Evolutionary conservation across 345 rosid genomes (phyloP), one percentile per base, ranked within the genome.

Genomic region (Populus euphratica): DNA sequence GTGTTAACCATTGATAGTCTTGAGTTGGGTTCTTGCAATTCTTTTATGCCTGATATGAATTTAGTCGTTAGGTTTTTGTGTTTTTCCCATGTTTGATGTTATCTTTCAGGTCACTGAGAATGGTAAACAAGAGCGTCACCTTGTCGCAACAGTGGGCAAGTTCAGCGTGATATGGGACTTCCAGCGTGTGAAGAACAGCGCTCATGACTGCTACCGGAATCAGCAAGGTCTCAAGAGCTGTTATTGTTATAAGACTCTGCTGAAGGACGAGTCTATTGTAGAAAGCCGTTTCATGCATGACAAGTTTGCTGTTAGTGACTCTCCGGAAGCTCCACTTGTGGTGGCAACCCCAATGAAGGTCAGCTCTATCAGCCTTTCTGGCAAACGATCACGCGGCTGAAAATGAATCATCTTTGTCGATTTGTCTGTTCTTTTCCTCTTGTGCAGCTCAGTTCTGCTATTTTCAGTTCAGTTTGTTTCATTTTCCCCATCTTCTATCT

Each of bases 161-260:
- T 95, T 95, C 89, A 92, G 99, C 66, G 93, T 93, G 79, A 88
- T 95, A 85, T 92, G 99, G 99, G 97, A 95, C 80, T 91, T 95
- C 85, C 96, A 92, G 86, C 91, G 87, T 84, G 98, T 93, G 87
- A 95, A 95, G 94, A 93, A 93, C 91, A 89, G 85, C 62, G 90
- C 85, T 8, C 99, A 93, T 61, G 88, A 84, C 43, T 95, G 99
- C 87, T 95, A 91, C 81, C 84, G 83, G 72, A 90, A 90, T 83
- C 99, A 95, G 82, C 93, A 92, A 75, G 99, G 98, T 50, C 94
- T 93, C 31, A 93, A 95, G 86, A 93, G 99, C 87, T 95, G 99
- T 72, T 93, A 95, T 69, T 95, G 99, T 70, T 95, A 93, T 80
- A 92, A 95, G 92, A 92, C 91, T 27, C 85, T 93, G 78, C 78